Conservation (phyloP, 2,329 filamentous ascomycete species). For the Aspergillus sp. region DNA sequence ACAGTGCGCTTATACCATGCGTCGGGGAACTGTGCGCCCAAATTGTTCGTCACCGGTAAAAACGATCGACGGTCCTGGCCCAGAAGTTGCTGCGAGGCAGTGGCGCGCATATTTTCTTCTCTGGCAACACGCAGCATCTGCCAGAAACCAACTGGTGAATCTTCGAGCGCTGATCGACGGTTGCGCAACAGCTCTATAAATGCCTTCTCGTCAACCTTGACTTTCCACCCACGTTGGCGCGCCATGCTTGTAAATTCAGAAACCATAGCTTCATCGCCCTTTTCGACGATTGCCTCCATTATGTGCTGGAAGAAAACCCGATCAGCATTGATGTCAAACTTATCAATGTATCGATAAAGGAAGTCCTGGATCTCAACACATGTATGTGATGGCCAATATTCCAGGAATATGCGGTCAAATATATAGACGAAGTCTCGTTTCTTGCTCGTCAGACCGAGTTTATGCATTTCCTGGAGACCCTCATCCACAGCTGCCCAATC, state of each 20-base stretch:
- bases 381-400: slow-evolving; percentile 40
- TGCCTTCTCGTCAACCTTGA: slow-evolving; percentile 28
- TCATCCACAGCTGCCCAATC: slow-evolving; percentile 42
- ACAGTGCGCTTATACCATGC: slow-evolving; percentile 34
- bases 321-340: slow-evolving; percentile 39
- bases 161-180: slow-evolving; percentile 35
- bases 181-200: slow-evolving; percentile 34
- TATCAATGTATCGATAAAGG: slow-evolving; percentile 34
- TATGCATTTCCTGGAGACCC: slow-evolving; percentile 40
- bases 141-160: slow-evolving; percentile 39
- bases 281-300: slow-evolving; percentile 40
- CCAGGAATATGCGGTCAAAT: slow-evolving; percentile 43
- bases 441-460: slow-evolving; percentile 29
- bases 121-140: slow-evolving; percentile 41
- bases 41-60: slow-evolving; percentile 25
- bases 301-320: slow-evolving; percentile 41
- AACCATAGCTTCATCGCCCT: slow-evolving; percentile 35
- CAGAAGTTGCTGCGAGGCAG: slow-evolving; percentile 36
- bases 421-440: slow-evolving; percentile 30
- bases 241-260: slow-evolving; percentile 32
- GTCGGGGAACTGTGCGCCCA: slow-evolving; percentile 10
- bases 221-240: slow-evolving; percentile 32
- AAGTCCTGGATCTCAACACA: slow-evolving; percentile 36
- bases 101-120: slow-evolving; percentile 29
- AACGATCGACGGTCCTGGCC: slow-evolving; percentile 35